Evolutionary conservation across 345 rosid genomes (phyloP).

Genomic region (Limnanthes douglasii): DNA sequence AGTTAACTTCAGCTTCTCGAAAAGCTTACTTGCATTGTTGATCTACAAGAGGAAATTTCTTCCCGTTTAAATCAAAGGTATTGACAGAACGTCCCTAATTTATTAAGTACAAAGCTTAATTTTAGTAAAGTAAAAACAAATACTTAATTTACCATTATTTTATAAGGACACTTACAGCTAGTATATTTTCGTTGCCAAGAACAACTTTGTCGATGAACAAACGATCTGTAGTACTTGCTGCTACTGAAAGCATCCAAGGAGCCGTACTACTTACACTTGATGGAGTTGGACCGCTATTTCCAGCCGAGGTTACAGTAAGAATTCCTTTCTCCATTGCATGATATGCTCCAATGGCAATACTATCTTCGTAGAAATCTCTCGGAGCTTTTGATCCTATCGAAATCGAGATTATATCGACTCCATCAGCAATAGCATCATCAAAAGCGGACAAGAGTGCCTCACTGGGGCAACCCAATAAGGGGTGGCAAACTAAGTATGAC

Average conservation of each 20-base stretch:
- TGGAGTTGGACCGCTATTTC: slow-evolving; percentile 12
- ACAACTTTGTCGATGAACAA: slow-evolving; percentile 10
- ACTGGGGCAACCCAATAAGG: not conserved
- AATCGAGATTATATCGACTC: slow-evolving; percentile 11
- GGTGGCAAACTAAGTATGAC: slow-evolving; percentile 5
- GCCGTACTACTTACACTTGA: not conserved
- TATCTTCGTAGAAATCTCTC: not conserved
- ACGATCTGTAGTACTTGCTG: slow-evolving; percentile 19
- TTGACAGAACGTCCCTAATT: slow-evolving; percentile 16
- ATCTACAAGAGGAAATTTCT: slow-evolving; percentile 12
- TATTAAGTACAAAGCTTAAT: not conserved
- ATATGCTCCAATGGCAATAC: slow-evolving; percentile 21
- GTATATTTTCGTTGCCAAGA: slow-evolving; percentile 16
- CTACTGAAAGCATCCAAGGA: slow-evolving; percentile 19
- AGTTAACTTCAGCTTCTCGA: not conserved
- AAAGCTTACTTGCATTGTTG: slow-evolving; percentile 6
- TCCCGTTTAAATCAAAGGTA: slow-evolving; percentile 9
- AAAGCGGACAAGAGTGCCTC: slow-evolving; percentile 8
- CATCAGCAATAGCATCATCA: slow-evolving; percentile 15
- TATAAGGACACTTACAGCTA: slow-evolving; percentile 10
- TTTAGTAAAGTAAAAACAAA: not conserved
- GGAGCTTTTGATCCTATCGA: not conserved
- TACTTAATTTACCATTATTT: too few relatives aligned
- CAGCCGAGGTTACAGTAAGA: slow-evolving; percentile 17
- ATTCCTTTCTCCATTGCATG: slow-evolving; percentile 30